Evolutionary conservation across 805 yeast genomes (phyloP), one percentile per base, ranked within the genome.

Genomic region (Lachancea lanzarotensis): DNA sequence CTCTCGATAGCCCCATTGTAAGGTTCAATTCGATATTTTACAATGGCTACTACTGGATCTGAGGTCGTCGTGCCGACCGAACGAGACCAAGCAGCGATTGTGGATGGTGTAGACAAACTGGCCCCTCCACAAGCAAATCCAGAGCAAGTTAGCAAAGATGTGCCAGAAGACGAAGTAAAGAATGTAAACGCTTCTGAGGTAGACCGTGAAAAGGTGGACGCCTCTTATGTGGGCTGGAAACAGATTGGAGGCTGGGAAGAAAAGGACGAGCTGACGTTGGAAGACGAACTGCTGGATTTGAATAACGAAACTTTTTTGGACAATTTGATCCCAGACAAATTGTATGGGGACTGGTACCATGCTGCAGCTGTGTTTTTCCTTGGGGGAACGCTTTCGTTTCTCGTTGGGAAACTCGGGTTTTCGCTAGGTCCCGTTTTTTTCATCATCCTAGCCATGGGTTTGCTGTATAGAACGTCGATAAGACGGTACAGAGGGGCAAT

Each of bases 311-410:
- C 97, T 0, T 57, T 84, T 30, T 69, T 90, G 47, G 96, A 89
- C 57, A 73, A 77, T 47, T 76, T 82, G 56, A 67, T 93, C 43
- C 95, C 95, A 7, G 83, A 86, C 25, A 71, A 67, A 31, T 75
- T 79, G 13, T 86, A 84, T 56, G 98, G 98, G 43, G 98, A 93
- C 60, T 93, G 98, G 98, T 93, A 83, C 60, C 98, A 93, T 63
- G 82, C 83, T 42, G 81, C 82, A n/a, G 96, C 78, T 0, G 73
- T 81, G 31, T 68, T 88, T 46, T 70, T 84, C 26, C 62, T 75
- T 18, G 88, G 84, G 6, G 89, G 84, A 0, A 60, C 84, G 12
- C 60, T 84, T 13, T 85, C 95, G 3, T 90, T 91, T 81, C 53
- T 82, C 2, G 55, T 86, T 34, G 99, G 98, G 9, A 76, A 82